Conservation (phyloP, 169 alveolate species). For the Cryptosporidium parvum region DNA sequence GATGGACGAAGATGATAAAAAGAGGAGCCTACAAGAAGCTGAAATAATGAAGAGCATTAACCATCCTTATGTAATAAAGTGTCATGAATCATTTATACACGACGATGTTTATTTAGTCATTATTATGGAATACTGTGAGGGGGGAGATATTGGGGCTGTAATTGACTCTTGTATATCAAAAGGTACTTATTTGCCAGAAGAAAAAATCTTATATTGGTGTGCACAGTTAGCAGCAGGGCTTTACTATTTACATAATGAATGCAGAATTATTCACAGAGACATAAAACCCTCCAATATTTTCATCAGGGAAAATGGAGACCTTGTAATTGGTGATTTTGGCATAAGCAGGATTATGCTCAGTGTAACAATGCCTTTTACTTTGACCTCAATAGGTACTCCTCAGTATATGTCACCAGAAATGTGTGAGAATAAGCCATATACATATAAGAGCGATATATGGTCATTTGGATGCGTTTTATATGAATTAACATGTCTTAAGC, state of each 20-base stretch:
- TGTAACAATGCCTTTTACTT: conserved; percentile 84
- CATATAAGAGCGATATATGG: conserved; percentile 94
- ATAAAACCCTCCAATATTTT: conserved; percentile 90
- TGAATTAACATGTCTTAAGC: conserved; percentile 89
- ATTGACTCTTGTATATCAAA: conserved; percentile 83
- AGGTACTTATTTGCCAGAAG: conserved; percentile 86
- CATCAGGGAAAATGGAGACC: conserved; percentile 86
- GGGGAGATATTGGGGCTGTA: conserved; percentile 87
- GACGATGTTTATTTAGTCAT: conserved; percentile 84
- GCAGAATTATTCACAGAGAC: conserved; percentile 90
- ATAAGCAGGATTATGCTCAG: conserved; percentile 89
- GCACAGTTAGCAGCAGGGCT: conserved; percentile 86
- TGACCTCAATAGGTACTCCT: conserved; percentile 92
- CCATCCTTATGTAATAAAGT: conserved; percentile 88
- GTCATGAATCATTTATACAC: conserved; percentile 84
- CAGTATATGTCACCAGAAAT: conserved; percentile 92
- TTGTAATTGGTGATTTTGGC: conserved; percentile 93
- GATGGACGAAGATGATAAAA: conserved; percentile 75
- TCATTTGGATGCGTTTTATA: conserved; percentile 93
- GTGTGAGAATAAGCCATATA: conserved; percentile 90
- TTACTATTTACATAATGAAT: conserved; percentile 87
- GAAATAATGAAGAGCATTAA: conserved; percentile 83
- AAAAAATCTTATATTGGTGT: conserved; percentile 88
- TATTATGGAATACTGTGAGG: conserved; percentile 87
- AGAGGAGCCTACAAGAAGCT: conserved; percentile 81